Base-by-base conservation (phyloP, 306 rosid genomes). In the Carpinus viminea region DNA sequence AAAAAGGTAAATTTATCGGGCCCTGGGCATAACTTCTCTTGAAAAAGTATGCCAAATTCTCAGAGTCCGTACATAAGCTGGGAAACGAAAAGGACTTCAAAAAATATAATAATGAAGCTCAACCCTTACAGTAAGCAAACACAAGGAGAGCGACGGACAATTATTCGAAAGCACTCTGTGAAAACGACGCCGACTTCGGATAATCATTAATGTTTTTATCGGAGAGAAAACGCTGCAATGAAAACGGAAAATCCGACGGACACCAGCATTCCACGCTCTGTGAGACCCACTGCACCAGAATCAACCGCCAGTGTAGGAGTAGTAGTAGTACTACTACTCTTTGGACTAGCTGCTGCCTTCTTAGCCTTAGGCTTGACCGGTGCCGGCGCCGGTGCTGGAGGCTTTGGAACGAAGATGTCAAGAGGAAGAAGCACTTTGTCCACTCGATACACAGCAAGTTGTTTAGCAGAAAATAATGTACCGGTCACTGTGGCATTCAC, bases 371-470 rank as follows among this genome's bases (percentile, higher is more conserved):
- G 87, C 31, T 83, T 77, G 18, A 80, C 81, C 10, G 57, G 76
- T 18, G 82, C 84, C 3, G 57, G 76, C 10, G 82, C 84, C 3
- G 85, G 80, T 0, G 93, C 81, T 0, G 86, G 86, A 0, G 88
- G 82, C 60, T 70, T 79, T 1, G 89, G 76, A 0, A 74, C 71
- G 12, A 89, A 81, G 43, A 87, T 36, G 13, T 88, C 93, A 2
- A 82, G 48, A 20, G 96, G 96, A 77, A 85, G 87, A 41, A 91
- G 85, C 47, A 91, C 96, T 48, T 80, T 84, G 72, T 89, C 86
- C 53, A 91, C 20, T 10, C 82, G 83, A 47, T 91, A 91, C 28
- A 91, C 70, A 9, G 96, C 96, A 7, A 91, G 56, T 34, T 84
- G 89, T 43, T 47, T 71, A 60, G 89, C 93, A 3, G 89, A 74